phyloP scores from a whole-genome alignment of 768 basidiomycete species.

The Lactifluus piperatus region DNA sequence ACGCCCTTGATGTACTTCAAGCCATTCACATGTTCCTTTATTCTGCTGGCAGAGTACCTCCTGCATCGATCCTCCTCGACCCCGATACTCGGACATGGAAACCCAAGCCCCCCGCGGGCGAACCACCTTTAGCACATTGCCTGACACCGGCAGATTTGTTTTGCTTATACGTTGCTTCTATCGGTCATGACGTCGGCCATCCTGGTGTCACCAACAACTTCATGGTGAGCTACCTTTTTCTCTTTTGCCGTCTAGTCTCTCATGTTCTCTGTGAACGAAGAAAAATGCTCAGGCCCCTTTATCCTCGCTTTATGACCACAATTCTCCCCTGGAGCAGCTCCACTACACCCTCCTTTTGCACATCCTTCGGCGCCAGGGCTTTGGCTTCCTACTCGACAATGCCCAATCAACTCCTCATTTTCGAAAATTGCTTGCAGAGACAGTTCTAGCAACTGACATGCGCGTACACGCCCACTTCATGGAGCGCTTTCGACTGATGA shows the following conservation, averaged over 20 bases:
- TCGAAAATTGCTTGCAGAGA: slow-evolving; percentile 67
- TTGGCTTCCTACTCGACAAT: slow-evolving; percentile 59
- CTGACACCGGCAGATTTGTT: slow-evolving; percentile 69
- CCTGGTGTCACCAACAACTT: slow-evolving; percentile 91
- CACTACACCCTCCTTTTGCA: slow-evolving; percentile 76
- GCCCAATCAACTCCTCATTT: slow-evolving; percentile 40
- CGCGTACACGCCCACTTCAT: slow-evolving; percentile 83
- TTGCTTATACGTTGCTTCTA: slow-evolving; percentile 80
- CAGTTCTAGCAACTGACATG: slow-evolving; percentile 94
- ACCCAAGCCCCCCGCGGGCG: slow-evolving; percentile 29
- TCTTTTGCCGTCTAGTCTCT: background rate
- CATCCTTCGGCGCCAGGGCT: slow-evolving; percentile 72
- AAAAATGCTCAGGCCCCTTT: slow-evolving; percentile 91
- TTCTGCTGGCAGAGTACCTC: slow-evolving; percentile 73
- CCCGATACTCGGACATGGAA: slow-evolving; percentile 30
- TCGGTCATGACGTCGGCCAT: slow-evolving; percentile 97
- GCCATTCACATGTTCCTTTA: slow-evolving; percentile 81
- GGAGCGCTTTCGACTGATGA: slow-evolving; percentile 44
- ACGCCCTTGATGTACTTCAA: slow-evolving; percentile 94
- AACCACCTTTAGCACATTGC: slow-evolving; percentile 23
- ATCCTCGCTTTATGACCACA: slow-evolving; percentile 79
- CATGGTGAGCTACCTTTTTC: slow-evolving; percentile 53
- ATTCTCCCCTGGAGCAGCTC: slow-evolving; percentile 88
- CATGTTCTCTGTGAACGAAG: slow-evolving; percentile 33
- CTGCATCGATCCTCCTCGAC: slow-evolving; percentile 54